These are phyloP conservation scores for Pichia manshurica DNA, from an alignment of 805 yeast species.

Conservation along the genomic window DNA sequence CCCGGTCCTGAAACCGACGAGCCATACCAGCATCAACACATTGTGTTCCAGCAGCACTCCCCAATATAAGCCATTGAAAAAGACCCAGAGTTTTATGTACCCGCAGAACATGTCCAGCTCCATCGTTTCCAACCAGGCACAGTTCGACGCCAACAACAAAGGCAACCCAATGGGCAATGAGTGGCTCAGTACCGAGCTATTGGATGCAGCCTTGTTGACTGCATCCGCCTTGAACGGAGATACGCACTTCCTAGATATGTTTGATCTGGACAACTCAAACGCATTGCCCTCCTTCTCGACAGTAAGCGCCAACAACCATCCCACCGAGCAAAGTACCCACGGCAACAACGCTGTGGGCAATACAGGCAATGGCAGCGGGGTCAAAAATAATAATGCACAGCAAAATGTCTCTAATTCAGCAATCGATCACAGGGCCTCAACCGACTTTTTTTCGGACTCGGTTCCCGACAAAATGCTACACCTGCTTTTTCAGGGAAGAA, in stretches of 20 bases:
- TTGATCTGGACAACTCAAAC: slow-evolving; percentile 29
- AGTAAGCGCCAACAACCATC: neutral
- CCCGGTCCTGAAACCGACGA: no score
- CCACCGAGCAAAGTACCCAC: neutral
- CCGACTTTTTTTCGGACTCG: slow-evolving; percentile 15
- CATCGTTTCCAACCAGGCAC: neutral
- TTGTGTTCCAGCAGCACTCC: no score
- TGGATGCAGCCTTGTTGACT: slow-evolving; percentile 67
- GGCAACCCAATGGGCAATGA: slow-evolving; percentile 43
- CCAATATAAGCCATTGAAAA: no score
- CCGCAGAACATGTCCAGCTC: slow-evolving; percentile 9
- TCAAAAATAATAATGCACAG: no score
- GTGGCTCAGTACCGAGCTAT: slow-evolving; percentile 65
- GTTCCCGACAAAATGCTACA: slow-evolving; percentile 45
- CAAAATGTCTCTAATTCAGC: neutral
- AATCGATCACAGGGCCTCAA: neutral
- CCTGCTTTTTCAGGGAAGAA: slow-evolving; percentile 46
- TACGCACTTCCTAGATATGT: slow-evolving; percentile 50
- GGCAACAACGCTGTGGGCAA: neutral
- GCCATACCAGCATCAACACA: no score
- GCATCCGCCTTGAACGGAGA: slow-evolving; percentile 67
- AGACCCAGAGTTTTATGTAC: slow-evolving; percentile 3
- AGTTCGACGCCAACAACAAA: neutral
- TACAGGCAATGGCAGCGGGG: neutral
- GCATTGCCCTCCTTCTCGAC: slow-evolving; percentile 3